A percentile compares a stretch with the other conserved stretches of the same genome.
These are phyloP conservation scores for Leccinum broughii DNA, from an alignment of 768 basidiomycete species.

Conservation along the genomic window DNA sequence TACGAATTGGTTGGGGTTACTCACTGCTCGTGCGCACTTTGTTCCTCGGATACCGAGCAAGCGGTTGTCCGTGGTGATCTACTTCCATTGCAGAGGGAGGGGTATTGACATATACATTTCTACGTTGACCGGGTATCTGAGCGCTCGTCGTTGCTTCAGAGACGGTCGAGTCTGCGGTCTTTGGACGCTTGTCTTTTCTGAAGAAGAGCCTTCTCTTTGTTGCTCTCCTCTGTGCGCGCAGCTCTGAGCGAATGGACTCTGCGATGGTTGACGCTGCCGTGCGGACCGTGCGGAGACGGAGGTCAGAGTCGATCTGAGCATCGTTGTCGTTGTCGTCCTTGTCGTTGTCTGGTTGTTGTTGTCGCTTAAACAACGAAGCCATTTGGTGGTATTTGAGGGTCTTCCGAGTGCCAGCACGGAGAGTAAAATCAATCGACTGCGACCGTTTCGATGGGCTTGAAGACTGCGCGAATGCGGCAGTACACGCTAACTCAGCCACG, in stretches of 20 bases:
- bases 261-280: slow-evolving; percentile 91
- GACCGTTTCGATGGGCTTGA: too few relatives aligned
- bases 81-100: slow-evolving; percentile 65
- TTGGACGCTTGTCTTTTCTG: slow-evolving; percentile 53
- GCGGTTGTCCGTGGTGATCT: slow-evolving; percentile 73
- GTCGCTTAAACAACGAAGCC: neutral
- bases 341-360: slow-evolving; percentile 19
- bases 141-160: slow-evolving; percentile 26
- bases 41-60: slow-evolving; percentile 80
- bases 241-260: slow-evolving; percentile 81
- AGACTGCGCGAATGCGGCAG: too few relatives aligned
- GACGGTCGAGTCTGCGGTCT: slow-evolving; percentile 33
- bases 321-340: slow-evolving; percentile 55
- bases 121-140: slow-evolving; percentile 50
- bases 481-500: too few relatives aligned
- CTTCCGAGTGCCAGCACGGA: slow-evolving; percentile 40
- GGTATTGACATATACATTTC: slow-evolving; percentile 82
- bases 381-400: too few relatives aligned
- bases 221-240: slow-evolving; percentile 58
- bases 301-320: slow-evolving; percentile 75
- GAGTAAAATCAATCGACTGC: too few relatives aligned
- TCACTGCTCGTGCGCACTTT: slow-evolving; percentile 93
- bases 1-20: slow-evolving; percentile 30
- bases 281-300: slow-evolving; percentile 87
- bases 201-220: slow-evolving; percentile 52